phyloP scores from a whole-genome alignment of 2,329 filamentous ascomycete species.

The Stachybotrys echinatus region DNA sequence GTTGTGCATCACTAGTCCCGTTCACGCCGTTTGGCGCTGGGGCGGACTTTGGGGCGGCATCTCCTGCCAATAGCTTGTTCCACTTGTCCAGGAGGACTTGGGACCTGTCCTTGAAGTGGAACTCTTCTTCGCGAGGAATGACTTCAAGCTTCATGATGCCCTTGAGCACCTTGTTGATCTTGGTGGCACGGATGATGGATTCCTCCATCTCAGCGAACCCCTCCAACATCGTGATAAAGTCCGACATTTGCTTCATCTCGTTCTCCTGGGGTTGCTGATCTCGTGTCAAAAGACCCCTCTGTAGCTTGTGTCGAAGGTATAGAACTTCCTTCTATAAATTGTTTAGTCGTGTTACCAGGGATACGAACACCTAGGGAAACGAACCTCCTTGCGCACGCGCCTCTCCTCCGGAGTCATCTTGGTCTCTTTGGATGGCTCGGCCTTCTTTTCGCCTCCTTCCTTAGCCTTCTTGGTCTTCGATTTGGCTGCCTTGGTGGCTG shows the following conservation, averaged over 20 bases:
- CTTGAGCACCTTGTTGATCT: slow-evolving; percentile 98
- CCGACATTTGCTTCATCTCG: slow-evolving; percentile 74
- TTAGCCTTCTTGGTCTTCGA: slow-evolving; percentile 51
- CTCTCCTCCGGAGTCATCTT: slow-evolving; percentile 55
- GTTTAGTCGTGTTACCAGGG: neutral
- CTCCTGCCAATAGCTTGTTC: slow-evolving; percentile 73
- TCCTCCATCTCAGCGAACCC: slow-evolving; percentile 74
- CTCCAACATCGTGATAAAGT: slow-evolving; percentile 77
- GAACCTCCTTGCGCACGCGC: slow-evolving; percentile 53
- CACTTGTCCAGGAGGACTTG: slow-evolving; percentile 77
- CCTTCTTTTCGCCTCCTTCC: slow-evolving; percentile 51
- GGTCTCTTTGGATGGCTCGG: slow-evolving; percentile 47
- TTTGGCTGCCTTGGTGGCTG: slow-evolving; percentile 46
- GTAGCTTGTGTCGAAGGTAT: slow-evolving; percentile 88
- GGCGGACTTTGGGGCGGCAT: slow-evolving; percentile 34
- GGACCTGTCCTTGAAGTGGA: slow-evolving; percentile 81
- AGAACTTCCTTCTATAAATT: slow-evolving; percentile 65
- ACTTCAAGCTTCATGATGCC: slow-evolving; percentile 81
- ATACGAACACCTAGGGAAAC: slow-evolving; percentile 11
- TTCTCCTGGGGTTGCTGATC: slow-evolving; percentile 83
- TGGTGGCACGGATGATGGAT: slow-evolving; percentile 81
- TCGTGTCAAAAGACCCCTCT: slow-evolving; percentile 84
- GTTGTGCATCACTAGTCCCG: slow-evolving; percentile 30
- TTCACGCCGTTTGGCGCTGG: slow-evolving; percentile 43
- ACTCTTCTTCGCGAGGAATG: slow-evolving; percentile 86